A percentile compares a stretch with the other conserved stretches of the same genome.
Evolutionary conservation across 305 asterid species (phyloP).

Genomic region (Euphrasia arctica): DNA sequence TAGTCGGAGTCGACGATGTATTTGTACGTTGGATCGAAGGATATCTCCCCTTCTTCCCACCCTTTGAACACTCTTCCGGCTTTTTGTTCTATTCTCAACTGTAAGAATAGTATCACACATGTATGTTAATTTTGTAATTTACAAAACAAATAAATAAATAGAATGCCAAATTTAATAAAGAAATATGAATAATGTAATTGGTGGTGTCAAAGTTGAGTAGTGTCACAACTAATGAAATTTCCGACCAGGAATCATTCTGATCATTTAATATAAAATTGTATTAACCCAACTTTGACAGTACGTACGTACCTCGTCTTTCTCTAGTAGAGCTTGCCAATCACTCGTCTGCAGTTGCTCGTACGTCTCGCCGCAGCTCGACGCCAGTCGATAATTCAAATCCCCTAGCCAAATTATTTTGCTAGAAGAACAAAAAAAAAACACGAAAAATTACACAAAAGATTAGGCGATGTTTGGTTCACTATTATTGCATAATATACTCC

Average conservation of each 20-base stretch:
- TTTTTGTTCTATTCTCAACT: conserved; percentile 65
- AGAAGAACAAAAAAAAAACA: neutral
- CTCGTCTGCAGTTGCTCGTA: conserved; percentile 46
- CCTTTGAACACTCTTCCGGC: conserved; percentile 76
- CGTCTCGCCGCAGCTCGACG: conserved; percentile 40
- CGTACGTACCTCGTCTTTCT: conserved; percentile 54
- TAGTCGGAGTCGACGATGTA: conserved; percentile 56
- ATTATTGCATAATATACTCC: too few relatives aligned
- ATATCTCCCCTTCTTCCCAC: conserved; percentile 77
- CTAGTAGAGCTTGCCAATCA: conserved; percentile 68
- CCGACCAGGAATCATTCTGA: too few relatives aligned
- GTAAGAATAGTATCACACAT: conserved; percentile 10
- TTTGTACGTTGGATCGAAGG: conserved; percentile 86
- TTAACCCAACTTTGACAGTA: too few relatives aligned
- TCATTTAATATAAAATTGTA: too few relatives aligned
- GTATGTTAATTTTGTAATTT: neutral
- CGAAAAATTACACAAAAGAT: too few relatives aligned
- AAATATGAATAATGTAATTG: too few relatives aligned
- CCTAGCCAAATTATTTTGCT: conserved; percentile 88
- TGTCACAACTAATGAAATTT: too few relatives aligned
- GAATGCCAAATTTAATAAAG: neutral
- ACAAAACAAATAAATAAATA: neutral
- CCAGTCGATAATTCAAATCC: conserved; percentile 79
- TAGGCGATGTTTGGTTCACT: neutral
- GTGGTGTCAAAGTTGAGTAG: too few relatives aligned